Evolutionary conservation across 1,139 yeast species (phyloP), one percentile per base, ranked within the genome.

Genomic region (Zygoascus hellenicus): DNA sequence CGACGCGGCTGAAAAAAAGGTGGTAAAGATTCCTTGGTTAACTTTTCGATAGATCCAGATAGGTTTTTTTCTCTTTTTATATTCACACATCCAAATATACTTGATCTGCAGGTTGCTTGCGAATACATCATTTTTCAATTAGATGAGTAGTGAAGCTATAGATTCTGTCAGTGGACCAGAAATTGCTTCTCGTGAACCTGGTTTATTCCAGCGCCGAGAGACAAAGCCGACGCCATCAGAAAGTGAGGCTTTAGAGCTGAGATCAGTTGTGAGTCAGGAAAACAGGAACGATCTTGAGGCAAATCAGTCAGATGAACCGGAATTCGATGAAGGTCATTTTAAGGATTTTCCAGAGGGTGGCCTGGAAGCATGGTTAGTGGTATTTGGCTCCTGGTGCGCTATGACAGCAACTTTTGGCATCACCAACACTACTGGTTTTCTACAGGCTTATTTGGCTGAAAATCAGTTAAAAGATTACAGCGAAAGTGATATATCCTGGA

Each of bases 281-380:
- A 22, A 22, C 26, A 22, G 26, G 7, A 11, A 17, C 11, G 38
- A 36, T 36, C 29, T n/a, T 5, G 19, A 10, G 30, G 31, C 31
- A 6, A 28, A 19, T 5, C 31, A 26, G 7, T 38, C 29, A 6
- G 38, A n/a, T 11, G 17, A 26, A 9, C 22, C 32, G 4, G 32
- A 19, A 1, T 19, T 34, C 5, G 38, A 34, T 7, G 22, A 29
- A 10, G 35, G 40, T 16, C 28, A 28, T 11, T 42, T 42, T 26
- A 19, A 26, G 16, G 61, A 61, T 22, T 76, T 76, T 56, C 92
- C 92, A 0, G 86, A 82, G 50, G 86, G 87, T 2, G 87, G 85
- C 0, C 47, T 59, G 41, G 56, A 63, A 40, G 84, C 85, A 1
- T 77, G 83, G 73, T 51, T 71, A 6, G 83, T 78, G 0, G 78